Base-by-base conservation (phyloP, 2,329 filamentous ascomycete genomes). In the Didymella sp. region DNA sequence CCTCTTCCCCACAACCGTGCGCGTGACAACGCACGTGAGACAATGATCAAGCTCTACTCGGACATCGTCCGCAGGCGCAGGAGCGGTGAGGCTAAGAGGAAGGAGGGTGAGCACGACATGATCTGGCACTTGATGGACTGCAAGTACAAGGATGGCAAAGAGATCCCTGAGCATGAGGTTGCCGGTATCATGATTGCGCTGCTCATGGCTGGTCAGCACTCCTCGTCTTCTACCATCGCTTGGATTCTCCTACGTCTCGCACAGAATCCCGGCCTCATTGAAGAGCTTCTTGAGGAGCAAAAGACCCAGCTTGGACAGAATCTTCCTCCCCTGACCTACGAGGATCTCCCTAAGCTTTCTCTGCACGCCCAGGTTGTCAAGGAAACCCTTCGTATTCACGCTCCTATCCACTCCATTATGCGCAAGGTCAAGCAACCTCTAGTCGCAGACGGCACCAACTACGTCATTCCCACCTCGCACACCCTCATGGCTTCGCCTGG, bases 121-220 rank as follows among this genome's bases (percentile, higher is more conserved):
- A 92, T 96, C 77, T 92, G 89, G 86, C 92, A 95, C 71, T 80
- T 96, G 63, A 95, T 96, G 91, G 87, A 86, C 67, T 91, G 88
- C 68, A 84, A 81, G 22, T 96, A 96, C 84, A 96, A 96, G 81
- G 86, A 94, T 67, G 92, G 91, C 66, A 87, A 81, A 35, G 82
- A 82, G 6, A 83, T 96, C n/a, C 89, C 92, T 15, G 92, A 96
- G 72, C 84, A 89, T 69, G 91, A 96, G 76, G 85, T 96, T 56
- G 91, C 92, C 21, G 89, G 95, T 78, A 94, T 96, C 85, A 94
- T 96, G 90, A 96, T 96, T 76, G 91, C 91, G 6, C 84, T 96
- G 21, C 86, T 96, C 60, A 96, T 96, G 91, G 92, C 91, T 57
- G 92, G 92, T 53, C 92, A 96, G 75, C 92, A 96, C 80, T 94